These are phyloP conservation scores for Zygotorulaspora chibaensis DNA, from an alignment of 805 yeast species.

Conservation along the genomic window DNA sequence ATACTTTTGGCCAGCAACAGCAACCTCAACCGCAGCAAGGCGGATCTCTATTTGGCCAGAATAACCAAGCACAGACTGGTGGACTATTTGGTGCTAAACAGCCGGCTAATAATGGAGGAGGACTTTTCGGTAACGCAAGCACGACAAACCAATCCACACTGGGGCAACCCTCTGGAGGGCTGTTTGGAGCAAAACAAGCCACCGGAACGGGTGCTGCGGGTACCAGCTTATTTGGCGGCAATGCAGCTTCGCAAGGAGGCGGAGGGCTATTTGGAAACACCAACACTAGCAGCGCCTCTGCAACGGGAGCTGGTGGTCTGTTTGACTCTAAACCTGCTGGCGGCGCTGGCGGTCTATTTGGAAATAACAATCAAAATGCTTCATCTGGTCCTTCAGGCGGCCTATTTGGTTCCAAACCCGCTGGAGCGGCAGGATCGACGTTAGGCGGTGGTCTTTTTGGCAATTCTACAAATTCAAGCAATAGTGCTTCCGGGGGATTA, in stretches of 20 bases:
- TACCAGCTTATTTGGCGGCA: constrained; percentile 32
- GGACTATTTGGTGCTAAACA: constrained; percentile 1
- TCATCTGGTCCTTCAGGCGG: constrained; percentile 39
- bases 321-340: constrained; percentile 39
- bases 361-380: constrained; percentile 19
- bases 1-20: constrained; percentile 29
- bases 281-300: constrained; percentile 12
- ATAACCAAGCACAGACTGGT: constrained; percentile 11
- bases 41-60: constrained; percentile 35
- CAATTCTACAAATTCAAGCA: constrained; percentile 15
- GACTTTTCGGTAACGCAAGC: constrained; percentile 37
- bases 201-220: constrained; percentile 13
- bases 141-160: constrained; percentile 10
- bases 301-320: constrained; percentile 33
- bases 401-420: constrained; percentile 30
- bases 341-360: constrained; percentile 35
- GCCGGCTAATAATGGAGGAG: constrained; percentile 33
- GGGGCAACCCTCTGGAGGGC: constrained; percentile 25
- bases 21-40: constrained; percentile 14
- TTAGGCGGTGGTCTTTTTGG: constrained; percentile 37
- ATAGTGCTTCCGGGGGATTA: constrained; percentile 37
- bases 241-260: constrained; percentile 14
- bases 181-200: constrained; percentile 42
- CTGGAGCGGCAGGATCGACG: constrained; percentile 34
- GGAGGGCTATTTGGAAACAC: constrained; percentile 37